Evolutionary conservation across 805 yeast species (phyloP), one percentile per base, ranked within the genome.

Genomic region (Clavispora santaluciae): DNA sequence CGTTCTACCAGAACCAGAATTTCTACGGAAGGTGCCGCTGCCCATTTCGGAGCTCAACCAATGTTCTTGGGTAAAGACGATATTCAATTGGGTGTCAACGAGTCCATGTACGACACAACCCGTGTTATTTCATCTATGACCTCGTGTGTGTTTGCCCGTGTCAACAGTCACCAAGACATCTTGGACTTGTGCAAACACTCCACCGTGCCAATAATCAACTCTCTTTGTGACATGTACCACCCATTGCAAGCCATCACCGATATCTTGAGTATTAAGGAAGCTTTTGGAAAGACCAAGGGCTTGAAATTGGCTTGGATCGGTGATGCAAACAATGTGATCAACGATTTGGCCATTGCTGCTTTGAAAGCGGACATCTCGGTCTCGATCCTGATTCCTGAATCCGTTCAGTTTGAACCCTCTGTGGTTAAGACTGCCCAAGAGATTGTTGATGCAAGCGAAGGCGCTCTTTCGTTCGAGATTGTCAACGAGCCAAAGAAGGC

Each of bases 181-280:
- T 77, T 75, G 55, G 83, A 82, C 41, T 71, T 93, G 39, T 81
- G 89, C 39, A 68, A 83, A 54, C 79, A 87, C 59, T 87, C 96
- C 0, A 61, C 78, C 1, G 97, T 88, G 3, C 99, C 99, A 6
- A 84, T 93, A 43, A 88, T 93, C 53, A 93, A 93, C 58, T 87
- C 97, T 0, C 74, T 93, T 36, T 90, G 97, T 70, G 99, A 93
- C 59, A 81, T 70, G 44, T 93, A 76, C 66, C 99, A 93, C 63
- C 99, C 99, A 17, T 71, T 91, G 56, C 99, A 93, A 67, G 95
- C 98, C 3, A 85, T 93, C 48, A 81, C 97, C 42, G 99, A 93
- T 61, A 53, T 93, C 42, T 67, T 87, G 50, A 90, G 98, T 3
- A 84, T 93, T 44, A 79, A 83, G 49, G 97, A 93, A 64, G 64